Evolutionary conservation across 202 grass and related monocot genomes (phyloP), one percentile per base, ranked within the genome.

Genomic region (Saccharum hybrid): DNA sequence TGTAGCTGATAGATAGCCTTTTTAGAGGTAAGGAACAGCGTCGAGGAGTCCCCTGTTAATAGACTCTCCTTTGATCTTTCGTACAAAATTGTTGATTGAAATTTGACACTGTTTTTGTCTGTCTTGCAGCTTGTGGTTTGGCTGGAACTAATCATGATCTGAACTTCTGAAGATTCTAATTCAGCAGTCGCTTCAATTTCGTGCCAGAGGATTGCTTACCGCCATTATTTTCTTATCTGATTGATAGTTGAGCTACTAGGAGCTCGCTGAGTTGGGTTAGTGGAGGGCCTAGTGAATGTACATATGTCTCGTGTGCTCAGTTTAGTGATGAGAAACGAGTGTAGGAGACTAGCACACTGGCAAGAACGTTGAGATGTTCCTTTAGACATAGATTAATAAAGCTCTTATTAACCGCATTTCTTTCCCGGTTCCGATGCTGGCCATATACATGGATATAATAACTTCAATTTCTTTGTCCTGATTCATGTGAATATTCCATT

Each of bases 101-200:
- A 34, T 74, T 26, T 70, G 56, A 59, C 57, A 4, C 10, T 3
- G 4, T 62, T 39, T 57, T 82, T 43, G 7, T 81, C 37, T 74
- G 10, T 71, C 18, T n/a, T 88, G 73, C 83, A 87, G 86, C 73
- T 78, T 75, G 48, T 48, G 62, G 78, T 66, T 84, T 45, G 74
- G 51, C 74, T 83, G 68, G 63, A 72, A 87, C 86, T 88, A 38
- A 86, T 89, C 60, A 81, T 65, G 40, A 51, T 71, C 42, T 5
- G 60, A 30, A 63, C 23, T 63, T 30, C 60, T 63, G 48, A 8
- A 83, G 71, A n/a, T 63, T 81, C n/a, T 26, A 61, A 10, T 49
- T 82, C 22, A 56, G 63, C 68, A 85, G 84, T 97, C 85, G 76
- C 89, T 93, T 89, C 79, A 42, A 56, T 93, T 90, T 97, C 86